Conservation (phyloP, 1,139 yeast species). For the Candida mesenterica region DNA sequence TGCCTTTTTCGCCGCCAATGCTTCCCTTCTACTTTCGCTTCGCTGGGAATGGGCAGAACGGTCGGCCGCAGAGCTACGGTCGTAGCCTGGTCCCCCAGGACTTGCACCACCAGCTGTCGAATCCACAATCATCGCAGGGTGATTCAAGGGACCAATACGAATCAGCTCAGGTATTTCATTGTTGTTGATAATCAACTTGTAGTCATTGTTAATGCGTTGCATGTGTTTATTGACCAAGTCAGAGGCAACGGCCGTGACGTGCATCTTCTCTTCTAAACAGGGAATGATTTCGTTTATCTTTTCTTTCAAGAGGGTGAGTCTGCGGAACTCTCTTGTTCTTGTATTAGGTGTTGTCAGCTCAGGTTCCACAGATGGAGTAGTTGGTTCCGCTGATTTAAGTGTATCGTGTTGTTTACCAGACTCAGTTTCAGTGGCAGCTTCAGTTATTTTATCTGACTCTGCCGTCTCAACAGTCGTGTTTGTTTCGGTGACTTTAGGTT, state of each 20-base stretch:
- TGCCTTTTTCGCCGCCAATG: slow-evolving; percentile 84
- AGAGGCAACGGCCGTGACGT: slow-evolving; percentile 88
- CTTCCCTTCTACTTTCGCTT: slow-evolving; percentile 85
- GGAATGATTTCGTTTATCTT: slow-evolving; percentile 76
- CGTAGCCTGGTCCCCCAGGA: slow-evolving; percentile 21
- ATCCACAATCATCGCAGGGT: slow-evolving; percentile 80
- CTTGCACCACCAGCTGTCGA: slow-evolving; percentile 26
- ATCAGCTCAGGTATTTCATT: slow-evolving; percentile 71
- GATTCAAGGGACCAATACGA: slow-evolving; percentile 73
- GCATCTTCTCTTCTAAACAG: slow-evolving; percentile 95
- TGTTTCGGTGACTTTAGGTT: too few relatives aligned
- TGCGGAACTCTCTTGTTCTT: slow-evolving; percentile 13
- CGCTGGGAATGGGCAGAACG: slow-evolving; percentile 69
- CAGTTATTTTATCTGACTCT: too few relatives aligned
- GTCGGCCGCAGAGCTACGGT: slow-evolving; percentile 23
- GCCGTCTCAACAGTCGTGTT: too few relatives aligned
- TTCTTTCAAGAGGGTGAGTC: slow-evolving; percentile 39
- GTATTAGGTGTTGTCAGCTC: not conserved
- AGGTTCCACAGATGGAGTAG: too few relatives aligned
- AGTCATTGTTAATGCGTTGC: slow-evolving; percentile 75
- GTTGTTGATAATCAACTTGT: slow-evolving; percentile 62
- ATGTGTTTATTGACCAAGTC: slow-evolving; percentile 73
- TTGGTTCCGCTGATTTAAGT: too few relatives aligned
- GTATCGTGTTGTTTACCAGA: too few relatives aligned
- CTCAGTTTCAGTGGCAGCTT: too few relatives aligned